Evolutionary conservation across 2,329 filamentous ascomycete species (phyloP).

Genomic region (Ustilaginoidea virens): DNA sequence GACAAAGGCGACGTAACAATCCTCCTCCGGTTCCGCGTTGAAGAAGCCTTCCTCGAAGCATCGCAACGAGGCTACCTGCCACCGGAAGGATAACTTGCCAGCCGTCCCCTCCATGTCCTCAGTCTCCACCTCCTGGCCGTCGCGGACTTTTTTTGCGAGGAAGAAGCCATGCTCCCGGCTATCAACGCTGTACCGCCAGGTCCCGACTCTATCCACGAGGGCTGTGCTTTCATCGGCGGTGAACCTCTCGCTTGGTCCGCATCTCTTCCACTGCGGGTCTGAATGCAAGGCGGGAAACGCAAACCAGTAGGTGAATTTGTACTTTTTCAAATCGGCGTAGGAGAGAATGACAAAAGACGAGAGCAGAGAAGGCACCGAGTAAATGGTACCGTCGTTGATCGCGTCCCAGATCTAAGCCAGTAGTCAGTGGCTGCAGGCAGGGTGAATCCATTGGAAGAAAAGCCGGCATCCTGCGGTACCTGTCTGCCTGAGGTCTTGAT

Average conservation of each 20-base stretch:
- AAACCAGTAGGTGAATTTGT: constrained; percentile 97
- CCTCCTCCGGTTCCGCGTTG: constrained; percentile 49
- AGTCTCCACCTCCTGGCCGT: constrained; percentile 24
- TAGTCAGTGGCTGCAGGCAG: neutral
- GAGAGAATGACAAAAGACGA: constrained; percentile 81
- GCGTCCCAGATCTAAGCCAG: constrained; percentile 75
- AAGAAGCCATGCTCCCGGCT: constrained; percentile 87
- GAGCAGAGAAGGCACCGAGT: constrained; percentile 82
- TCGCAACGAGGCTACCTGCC: constrained; percentile 63
- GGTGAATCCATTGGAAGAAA: neutral
- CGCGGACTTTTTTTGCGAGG: constrained; percentile 61
- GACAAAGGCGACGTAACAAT: constrained; percentile 73
- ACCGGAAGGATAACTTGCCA: constrained; percentile 46
- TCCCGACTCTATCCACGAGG: constrained; percentile 70
- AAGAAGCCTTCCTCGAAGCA: constrained; percentile 85
- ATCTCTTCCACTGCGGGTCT: constrained; percentile 63
- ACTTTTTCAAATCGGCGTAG: constrained; percentile 93
- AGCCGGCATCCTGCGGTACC: too few relatives aligned
- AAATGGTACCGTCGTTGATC: constrained; percentile 91
- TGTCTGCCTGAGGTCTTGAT: constrained; percentile 66
- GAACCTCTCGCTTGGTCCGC: constrained; percentile 38
- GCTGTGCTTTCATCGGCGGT: constrained; percentile 55
- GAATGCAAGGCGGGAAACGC: constrained; percentile 89
- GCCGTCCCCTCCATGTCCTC: constrained; percentile 32
- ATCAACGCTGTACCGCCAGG: constrained; percentile 75